Percentiles rank a stretch among this genome's conserved stretches.
Conservation (phyloP, 2,329 filamentous ascomycete genomes). For the Pestalotiopsis sp. region DNA sequence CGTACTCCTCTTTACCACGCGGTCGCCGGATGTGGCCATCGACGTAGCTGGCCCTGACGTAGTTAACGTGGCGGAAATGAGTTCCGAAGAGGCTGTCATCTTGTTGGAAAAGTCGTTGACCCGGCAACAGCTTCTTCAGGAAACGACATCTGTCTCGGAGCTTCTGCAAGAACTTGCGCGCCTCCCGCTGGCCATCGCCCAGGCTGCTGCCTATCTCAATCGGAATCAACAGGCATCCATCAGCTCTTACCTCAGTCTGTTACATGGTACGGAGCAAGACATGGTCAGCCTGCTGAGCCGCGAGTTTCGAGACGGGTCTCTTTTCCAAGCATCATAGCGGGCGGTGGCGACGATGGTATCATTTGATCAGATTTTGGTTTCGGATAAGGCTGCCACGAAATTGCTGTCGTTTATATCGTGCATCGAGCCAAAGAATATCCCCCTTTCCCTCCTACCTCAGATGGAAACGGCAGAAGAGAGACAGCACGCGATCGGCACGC, state of each 20-base stretch:
- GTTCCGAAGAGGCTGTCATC: slow-evolving; percentile 20
- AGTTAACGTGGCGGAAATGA: no score
- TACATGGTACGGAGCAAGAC: slow-evolving; percentile 31
- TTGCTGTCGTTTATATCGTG: slow-evolving; percentile 39
- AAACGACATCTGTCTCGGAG: slow-evolving; percentile 15
- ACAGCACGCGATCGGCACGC: slow-evolving; percentile 28
- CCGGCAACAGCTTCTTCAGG: slow-evolving; percentile 17
- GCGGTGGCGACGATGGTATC: slow-evolving; percentile 39
- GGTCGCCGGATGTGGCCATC: no score
- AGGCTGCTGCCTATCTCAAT: slow-evolving; percentile 35
- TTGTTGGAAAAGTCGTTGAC: slow-evolving; percentile 27
- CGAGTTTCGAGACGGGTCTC: slow-evolving; percentile 33
- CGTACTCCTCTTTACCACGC: no score
- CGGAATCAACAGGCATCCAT: slow-evolving; percentile 22
- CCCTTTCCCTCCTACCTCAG: slow-evolving; percentile 31
- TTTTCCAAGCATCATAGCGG: slow-evolving; percentile 31
- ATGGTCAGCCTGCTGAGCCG: slow-evolving; percentile 31
- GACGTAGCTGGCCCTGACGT: no score
- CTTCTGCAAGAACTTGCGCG: slow-evolving; percentile 34
- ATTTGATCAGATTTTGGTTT: slow-evolving; percentile 35
- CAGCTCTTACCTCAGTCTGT: slow-evolving; percentile 33
- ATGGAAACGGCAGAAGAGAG: slow-evolving; percentile 13
- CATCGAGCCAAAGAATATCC: slow-evolving; percentile 40
- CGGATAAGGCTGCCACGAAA: slow-evolving; percentile 29
- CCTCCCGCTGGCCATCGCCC: slow-evolving; percentile 23